Evolutionary conservation across 2,329 filamentous ascomycete species (phyloP), one percentile per base, ranked within the genome.

Genomic region (Colletotrichum godetiae): DNA sequence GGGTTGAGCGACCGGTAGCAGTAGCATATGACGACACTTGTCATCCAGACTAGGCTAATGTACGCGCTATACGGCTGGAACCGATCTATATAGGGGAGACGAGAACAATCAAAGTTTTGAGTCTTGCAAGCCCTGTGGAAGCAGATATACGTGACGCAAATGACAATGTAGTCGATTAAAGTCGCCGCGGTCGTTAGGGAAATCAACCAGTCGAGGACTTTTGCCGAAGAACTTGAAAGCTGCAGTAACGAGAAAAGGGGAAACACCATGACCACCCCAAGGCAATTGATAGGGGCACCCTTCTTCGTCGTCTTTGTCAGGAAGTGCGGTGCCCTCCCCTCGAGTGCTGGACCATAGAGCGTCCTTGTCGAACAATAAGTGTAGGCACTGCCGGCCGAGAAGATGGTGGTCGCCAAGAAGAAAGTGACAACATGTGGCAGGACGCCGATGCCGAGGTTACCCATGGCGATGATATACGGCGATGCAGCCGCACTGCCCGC

Each of bases 351-450:
- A 0, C 88, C 85, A 78, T 90, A 91, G 22, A 91, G 83, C 6
- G 90, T 79, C 29, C 90, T 82, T 0, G 88, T 86, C 0, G 88
- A 88, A 1, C 87, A 87, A 74, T 90, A 91, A 0, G 91, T 80
- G 13, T 87, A 88, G 69, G 90, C 87, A 75, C 91, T 91, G 5
- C 87, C 89, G 0, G 90, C 89, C 3, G 87, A 84, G 77, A 92
- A 92, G 56, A 92, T 90, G 55, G 92, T 85, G 35, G 90, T 92
- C 79, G 82, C 0, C 81, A 84, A 12, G 80, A 84, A 58, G 77
- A 87, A 90, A 80, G 93, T 93, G 84, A 93, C 91, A 75, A 94
- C 88, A n/a, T 86, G 87, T 22, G 91, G 90, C 19, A 93, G 85
- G 4, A 87, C 88, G 1, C 80, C 78, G 37, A 94, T 88, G 53